Evolutionary conservation across 73 alveolate species (phyloP), one percentile per base, ranked within the genome.

Genomic region (Uronychia setigera): DNA sequence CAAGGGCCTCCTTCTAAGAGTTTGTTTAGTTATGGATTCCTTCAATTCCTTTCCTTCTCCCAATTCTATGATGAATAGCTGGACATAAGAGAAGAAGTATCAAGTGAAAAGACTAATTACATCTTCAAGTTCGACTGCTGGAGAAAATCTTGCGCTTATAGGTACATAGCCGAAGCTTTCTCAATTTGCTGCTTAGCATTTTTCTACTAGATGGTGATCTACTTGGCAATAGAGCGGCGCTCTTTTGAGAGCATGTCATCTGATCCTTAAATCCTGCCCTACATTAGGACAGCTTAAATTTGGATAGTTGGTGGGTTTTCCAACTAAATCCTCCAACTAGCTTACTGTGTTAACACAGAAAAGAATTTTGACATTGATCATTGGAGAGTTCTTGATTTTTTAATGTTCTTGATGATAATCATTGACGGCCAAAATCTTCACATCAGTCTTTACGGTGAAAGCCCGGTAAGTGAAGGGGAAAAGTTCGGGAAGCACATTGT

Each of bases 101-200:
- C 77, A 25, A 79, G n/a, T 13, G 27, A 5, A 32, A 77, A 14
- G 27, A 77, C 75, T 1, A 34, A 79, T 35, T 85, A 77, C 32
- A 46, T 85, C 25, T 85, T 85, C 81, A 35, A 85, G 60, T 85
- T 85, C 67, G 91, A 85, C 26, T 26, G 35, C 60, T 85, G 91
- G 91, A 85, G 35, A 74, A 26, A 35, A 0, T 77, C 86, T 11
- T 85, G 91, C 59, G 57, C 29, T 27, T 77, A 85, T 57, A 76
- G 91, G 58, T 85, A 85, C 67, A 77, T 85, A 35, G 91, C 91
- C 33, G 91, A 85, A 32, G 77, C 91, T 9, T 85, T 85, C 76
- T 74, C 85, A 11, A 85, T 85, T 1, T 35, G 26, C 75, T 0
- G 32, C 26, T 35, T 85, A 26, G 91, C 91, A 26, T 30, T 85